These are phyloP conservation scores for Capronia coronata DNA, from an alignment of 2,329 filamentous ascomycete genomes.

Conservation along the genomic window DNA sequence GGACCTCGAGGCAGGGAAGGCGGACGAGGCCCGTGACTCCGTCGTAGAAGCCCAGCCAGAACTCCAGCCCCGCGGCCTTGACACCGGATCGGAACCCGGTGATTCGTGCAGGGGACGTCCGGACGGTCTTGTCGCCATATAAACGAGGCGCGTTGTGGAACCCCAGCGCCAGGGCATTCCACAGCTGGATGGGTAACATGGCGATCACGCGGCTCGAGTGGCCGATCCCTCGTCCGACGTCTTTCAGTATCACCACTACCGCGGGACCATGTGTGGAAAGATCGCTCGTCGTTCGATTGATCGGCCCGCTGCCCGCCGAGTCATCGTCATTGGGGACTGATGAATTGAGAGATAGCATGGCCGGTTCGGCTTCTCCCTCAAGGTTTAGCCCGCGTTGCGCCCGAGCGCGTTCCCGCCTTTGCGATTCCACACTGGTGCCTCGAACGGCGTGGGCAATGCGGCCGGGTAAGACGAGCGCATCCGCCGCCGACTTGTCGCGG, in stretches of 20 bases:
- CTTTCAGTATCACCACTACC: conserved; percentile 19
- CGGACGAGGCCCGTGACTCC: conserved; percentile 41
- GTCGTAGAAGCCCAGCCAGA: conserved; percentile 41
- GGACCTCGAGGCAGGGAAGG: conserved; percentile 40
- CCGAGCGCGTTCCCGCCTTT: conserved; percentile 12
- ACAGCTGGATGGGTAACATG: conserved; percentile 42
- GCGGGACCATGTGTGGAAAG: conserved; percentile 10
- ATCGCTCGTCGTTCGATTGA: conserved; percentile 8
- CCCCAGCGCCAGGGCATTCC: conserved; percentile 47
- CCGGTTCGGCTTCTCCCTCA: conserved; percentile 24
- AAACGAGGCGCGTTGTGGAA: conserved; percentile 50
- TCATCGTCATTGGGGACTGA: background rate
- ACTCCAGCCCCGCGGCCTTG: conserved; percentile 41
- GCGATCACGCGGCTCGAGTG: conserved; percentile 24
- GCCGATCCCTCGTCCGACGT: conserved; percentile 25
- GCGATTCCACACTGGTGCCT: conserved; percentile 15
- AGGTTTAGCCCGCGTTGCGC: conserved; percentile 17
- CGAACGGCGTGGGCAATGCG: conserved; percentile 22
- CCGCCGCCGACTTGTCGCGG: conserved; percentile 14
- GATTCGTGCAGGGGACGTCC: conserved; percentile 37
- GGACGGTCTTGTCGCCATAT: conserved; percentile 47
- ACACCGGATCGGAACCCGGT: conserved; percentile 44
- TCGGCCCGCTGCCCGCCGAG: background rate
- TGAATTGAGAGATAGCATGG: conserved; percentile 7
- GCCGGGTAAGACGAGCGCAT: conserved; percentile 21